A percentile compares a stretch with the other conserved stretches of the same genome.
Evolutionary conservation across 768 basidiomycete genomes (phyloP).

Genomic region (Austroboletus eburneus): DNA sequence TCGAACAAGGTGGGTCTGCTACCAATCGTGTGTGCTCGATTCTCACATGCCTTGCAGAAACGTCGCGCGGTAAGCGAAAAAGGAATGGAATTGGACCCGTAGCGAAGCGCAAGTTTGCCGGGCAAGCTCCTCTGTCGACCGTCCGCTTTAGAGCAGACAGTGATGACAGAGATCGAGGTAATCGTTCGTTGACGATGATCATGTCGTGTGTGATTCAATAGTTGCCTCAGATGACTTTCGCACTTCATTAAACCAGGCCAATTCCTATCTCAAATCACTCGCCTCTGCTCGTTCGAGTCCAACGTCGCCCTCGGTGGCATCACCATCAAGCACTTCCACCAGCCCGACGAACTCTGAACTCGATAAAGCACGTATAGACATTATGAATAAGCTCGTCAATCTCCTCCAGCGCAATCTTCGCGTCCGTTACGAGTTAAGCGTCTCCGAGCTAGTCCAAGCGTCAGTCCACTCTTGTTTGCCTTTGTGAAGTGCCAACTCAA

Average conservation of each 20-base stretch:
- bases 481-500: constrained; percentile 9
- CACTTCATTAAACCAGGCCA: constrained; percentile 64
- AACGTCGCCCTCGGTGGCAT: constrained; percentile 33
- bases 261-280: constrained; percentile 53
- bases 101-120: constrained; percentile 32
- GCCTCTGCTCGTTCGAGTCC: constrained; percentile 36
- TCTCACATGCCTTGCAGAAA: constrained; percentile 15
- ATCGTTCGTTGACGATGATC: neutral
- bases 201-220: constrained; percentile 9
- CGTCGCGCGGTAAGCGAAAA: constrained; percentile 29
- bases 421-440: constrained; percentile 70
- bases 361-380: constrained; percentile 55
- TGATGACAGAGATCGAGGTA: constrained; percentile 36
- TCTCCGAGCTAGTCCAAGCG: constrained; percentile 71
- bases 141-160: constrained; percentile 30
- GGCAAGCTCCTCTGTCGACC: constrained; percentile 28
- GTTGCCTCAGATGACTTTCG: constrained; percentile 61
- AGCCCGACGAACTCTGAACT: constrained; percentile 36
- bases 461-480: constrained; percentile 37
- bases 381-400: constrained; percentile 60
- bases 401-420: constrained; percentile 67
- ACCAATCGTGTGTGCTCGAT: neutral
- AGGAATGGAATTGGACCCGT: constrained; percentile 23
- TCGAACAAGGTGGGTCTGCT: constrained; percentile 38
- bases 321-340: constrained; percentile 36